Evolutionary conservation across 306 rosid genomes (phyloP).

Genomic region (Inga laurina): DNA sequence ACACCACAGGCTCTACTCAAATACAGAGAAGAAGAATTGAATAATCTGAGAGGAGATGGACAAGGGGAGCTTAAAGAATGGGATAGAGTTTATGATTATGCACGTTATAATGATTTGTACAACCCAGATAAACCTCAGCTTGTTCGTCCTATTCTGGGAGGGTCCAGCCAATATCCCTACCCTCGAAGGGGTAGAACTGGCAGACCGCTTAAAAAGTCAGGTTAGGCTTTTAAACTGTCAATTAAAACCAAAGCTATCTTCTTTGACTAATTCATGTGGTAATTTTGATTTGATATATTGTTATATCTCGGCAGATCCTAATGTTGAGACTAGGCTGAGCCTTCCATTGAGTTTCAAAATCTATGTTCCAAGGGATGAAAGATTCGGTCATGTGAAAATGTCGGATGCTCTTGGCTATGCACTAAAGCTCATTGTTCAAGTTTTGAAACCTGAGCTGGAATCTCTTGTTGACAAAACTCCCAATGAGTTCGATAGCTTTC

Average conservation of each 20-base stretch:
- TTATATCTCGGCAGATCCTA: conserved; percentile 50
- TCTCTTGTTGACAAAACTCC: conserved; percentile 53
- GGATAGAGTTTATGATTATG: conserved; percentile 89
- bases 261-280: not conserved
- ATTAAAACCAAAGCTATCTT: not conserved
- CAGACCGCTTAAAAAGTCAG: conserved; percentile 52
- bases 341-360: conserved; percentile 54
- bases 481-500: conserved; percentile 64
- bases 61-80: conserved; percentile 57
- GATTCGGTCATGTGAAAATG: conserved; percentile 78
- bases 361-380: conserved; percentile 88
- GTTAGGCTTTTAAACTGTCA: conserved; percentile 35
- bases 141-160: conserved; percentile 80
- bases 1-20: conserved; percentile 65
- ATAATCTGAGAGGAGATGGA: conserved; percentile 69
- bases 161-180: conserved; percentile 71
- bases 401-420: conserved; percentile 74
- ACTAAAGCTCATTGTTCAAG: conserved; percentile 63
- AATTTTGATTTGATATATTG: not conserved
- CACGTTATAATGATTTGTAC: conserved; percentile 66
- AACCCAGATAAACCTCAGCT: conserved; percentile 53
- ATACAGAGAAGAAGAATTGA: conserved; percentile 71
- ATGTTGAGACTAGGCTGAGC: conserved; percentile 56
- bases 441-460: conserved; percentile 65
- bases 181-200: conserved; percentile 88